Base-by-base conservation (phyloP, 2,329 filamentous ascomycete species). In the Reticulascus tulasneorum region DNA sequence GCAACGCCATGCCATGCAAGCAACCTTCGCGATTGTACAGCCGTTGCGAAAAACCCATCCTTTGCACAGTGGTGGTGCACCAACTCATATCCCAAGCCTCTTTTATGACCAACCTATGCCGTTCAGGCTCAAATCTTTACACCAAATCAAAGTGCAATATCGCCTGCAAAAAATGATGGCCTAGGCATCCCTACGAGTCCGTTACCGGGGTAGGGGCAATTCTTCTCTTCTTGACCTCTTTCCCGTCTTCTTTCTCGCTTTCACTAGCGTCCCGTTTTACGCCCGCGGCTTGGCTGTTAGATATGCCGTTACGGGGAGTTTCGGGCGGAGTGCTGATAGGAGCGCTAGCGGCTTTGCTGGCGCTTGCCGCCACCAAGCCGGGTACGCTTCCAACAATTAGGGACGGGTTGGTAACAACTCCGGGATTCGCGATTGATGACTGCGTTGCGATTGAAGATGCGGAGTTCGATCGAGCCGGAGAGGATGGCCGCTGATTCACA, bases 291-390 rank as follows among this genome's bases (percentile, higher is more conserved):
- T 53, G 52, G 24, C 52, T 49, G 13, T 52, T 48, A 2, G 53
- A 46, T 28, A 55, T 59, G 25, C 73, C 71, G 50, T 75, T 78
- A 33, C 78, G 73, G 6, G 91, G 91, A 4, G 91, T 97, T 58
- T 94, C 85, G 1, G 91, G 93, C 3, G 93, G 91, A 7, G 91
- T 96, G 23, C 86, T 87, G 51, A 94, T 78, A 0, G 89, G 86
- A 27, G 94, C 65, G 0, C 74, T 71, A 0, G 69, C 67, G 4
- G 77, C 66, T 50, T 78, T 78, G 27, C 71, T 73, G 2, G 84
- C 86, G 45, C 82, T 84, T 9, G 84, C 69, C 6, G 86, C 86
- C 10, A 86, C 80, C 18, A 94, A 78, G 34, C 82, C 74, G 0
- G 89, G 88, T 12, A 95, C 74, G 35, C 73, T 86, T 11, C 87